A percentile compares a stretch with the other conserved stretches of the same genome.
phyloP scores from a whole-genome alignment of 306 rosid genomes.

The Rosa persica region DNA sequence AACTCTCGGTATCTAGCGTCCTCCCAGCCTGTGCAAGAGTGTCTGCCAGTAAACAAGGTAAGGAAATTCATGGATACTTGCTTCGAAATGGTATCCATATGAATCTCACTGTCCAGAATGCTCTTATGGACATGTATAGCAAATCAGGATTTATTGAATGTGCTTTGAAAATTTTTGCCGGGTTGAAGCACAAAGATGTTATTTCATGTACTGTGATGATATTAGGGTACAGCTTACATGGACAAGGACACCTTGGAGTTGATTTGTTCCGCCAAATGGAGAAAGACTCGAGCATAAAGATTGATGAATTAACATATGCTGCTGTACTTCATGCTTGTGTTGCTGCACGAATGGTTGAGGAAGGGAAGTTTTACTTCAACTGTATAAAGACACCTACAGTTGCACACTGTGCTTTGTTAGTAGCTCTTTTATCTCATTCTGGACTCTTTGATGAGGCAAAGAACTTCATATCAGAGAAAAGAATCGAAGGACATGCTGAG shows the following conservation, averaged over 20 bases:
- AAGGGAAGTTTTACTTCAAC: conserved; percentile 50
- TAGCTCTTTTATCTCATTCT: conserved; percentile 52
- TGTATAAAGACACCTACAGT: conserved; percentile 45
- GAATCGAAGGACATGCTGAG: conserved; percentile 37
- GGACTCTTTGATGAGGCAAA: conserved; percentile 49
- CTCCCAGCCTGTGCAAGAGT: conserved; percentile 78
- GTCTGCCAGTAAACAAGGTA: conserved; percentile 55
- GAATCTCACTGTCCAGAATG: conserved; percentile 57
- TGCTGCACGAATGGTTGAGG: conserved; percentile 52
- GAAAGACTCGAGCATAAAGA: conserved; percentile 23
- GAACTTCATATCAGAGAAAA: conserved; percentile 38
- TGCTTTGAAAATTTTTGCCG: conserved; percentile 48
- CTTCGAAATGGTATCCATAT: conserved; percentile 41
- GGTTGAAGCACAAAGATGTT: conserved; percentile 42
- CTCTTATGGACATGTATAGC: conserved; percentile 66
- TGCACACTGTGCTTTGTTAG: conserved; percentile 40
- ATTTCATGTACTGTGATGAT: conserved; percentile 70
- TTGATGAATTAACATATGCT: conserved; percentile 47
- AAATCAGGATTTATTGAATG: conserved; percentile 56
- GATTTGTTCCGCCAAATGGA: conserved; percentile 46
- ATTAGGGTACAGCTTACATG: conserved; percentile 60
- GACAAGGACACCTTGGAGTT: conserved; percentile 56
- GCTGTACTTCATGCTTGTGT: conserved; percentile 68
- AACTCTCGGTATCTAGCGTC: conserved; percentile 44
- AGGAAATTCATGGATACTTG: conserved; percentile 64